Evolutionary conservation across 2,329 filamentous ascomycete genomes (phyloP), one percentile per base, ranked within the genome.

Genomic region (Alternaria longipes): DNA sequence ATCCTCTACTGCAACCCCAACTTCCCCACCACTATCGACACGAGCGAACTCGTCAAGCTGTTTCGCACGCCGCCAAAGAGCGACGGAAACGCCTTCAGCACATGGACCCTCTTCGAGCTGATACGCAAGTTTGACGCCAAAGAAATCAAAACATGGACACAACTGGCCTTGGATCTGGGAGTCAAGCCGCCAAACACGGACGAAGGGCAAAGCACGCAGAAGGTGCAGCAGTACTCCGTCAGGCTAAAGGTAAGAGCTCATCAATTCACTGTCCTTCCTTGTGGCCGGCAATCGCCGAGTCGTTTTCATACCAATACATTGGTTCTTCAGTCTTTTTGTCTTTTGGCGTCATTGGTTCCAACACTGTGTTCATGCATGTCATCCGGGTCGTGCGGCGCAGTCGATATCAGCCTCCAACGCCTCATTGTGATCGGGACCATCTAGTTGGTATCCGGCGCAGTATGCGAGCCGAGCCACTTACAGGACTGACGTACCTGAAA

Each of bases 171-270:
- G 54, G 90, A 91, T 71, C 83, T 97, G n/a, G 94, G 94, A 9
- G 94, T 97, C 16, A 92, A 96, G 72, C 90, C 91, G 3, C 93
- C 93, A 2, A 90, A 92, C 61, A 84, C 89, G 24, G 88, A 91
- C 60, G 95, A 94, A 77, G 91, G 92, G 26, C 91, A 96, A 80
- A 97, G 93, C 76, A 89, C 91, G 2, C 94, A 97, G 75, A 97
- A 97, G 78, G 91, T 97, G 59, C 93, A 97, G 77, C 94, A 97
- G 77, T 97, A 97, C 82, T 93, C 92, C 44, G 94, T 97, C 47
- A 87, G 94, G 60, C 82, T 97, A 59, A 97, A 97, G 87, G 92
- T 94, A 80, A 53, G 73, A 74, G 36, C 53, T 26, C 50, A 51
- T 56, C 22, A 42, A 41, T 63, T 40, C 42, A 54, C 14, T 46